Evolutionary conservation across 2,329 filamentous ascomycete species (phyloP).

Genomic region (Neofusicoccum sp.): DNA sequence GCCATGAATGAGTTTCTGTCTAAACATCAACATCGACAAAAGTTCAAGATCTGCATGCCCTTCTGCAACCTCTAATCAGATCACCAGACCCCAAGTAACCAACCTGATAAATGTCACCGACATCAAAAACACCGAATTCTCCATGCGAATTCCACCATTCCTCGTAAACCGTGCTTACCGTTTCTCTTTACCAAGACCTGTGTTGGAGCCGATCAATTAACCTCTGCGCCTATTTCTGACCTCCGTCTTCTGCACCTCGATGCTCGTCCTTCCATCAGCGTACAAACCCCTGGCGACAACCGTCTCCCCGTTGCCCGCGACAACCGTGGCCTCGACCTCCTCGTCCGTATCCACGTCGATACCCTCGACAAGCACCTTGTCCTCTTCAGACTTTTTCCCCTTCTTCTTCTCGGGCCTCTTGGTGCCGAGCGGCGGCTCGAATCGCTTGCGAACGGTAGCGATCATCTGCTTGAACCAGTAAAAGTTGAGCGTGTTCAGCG

Average conservation of each 20-base stretch:
- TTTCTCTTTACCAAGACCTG: too few relatives aligned
- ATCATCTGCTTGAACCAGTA: conserved; percentile 91
- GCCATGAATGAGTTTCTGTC: too few relatives aligned
- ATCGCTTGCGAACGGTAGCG: conserved; percentile 71
- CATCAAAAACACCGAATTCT: neutral
- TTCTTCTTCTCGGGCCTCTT: conserved; percentile 27
- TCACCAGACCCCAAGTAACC: too few relatives aligned
- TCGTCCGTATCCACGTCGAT: conserved; percentile 22
- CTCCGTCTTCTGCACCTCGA: conserved; percentile 10
- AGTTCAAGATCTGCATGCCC: too few relatives aligned
- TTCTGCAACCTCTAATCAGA: too few relatives aligned
- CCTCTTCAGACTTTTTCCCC: conserved; percentile 23
- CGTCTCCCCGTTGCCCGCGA: neutral
- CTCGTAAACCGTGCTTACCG: too few relatives aligned
- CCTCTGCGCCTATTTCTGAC: conserved; percentile 10
- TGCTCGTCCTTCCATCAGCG: conserved; percentile 8
- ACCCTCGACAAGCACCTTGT: conserved; percentile 22
- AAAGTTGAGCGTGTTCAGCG: conserved; percentile 73
- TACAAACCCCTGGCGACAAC: conserved; percentile 13
- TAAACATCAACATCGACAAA: too few relatives aligned
- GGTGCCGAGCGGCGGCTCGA: conserved; percentile 58
- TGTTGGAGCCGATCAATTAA: too few relatives aligned
- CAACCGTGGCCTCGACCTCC: conserved; percentile 14
- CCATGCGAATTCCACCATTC: too few relatives aligned
- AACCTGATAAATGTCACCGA: too few relatives aligned